Evolutionary conservation across 257 asterid genomes (phyloP).

Genomic region (Solanum pinnatisectum): DNA sequence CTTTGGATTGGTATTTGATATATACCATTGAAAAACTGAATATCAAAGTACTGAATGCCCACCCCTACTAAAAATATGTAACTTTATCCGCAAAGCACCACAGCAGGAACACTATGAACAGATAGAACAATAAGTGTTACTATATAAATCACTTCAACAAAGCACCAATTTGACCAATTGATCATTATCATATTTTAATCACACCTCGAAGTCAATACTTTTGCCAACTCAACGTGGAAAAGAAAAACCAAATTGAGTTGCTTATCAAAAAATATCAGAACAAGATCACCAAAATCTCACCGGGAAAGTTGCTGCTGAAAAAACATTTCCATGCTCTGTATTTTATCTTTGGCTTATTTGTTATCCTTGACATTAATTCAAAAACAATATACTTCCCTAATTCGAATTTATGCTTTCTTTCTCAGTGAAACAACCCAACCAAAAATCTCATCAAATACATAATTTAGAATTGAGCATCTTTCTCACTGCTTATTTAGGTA

Average conservation of each 20-base stretch:
- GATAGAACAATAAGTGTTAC: not conserved
- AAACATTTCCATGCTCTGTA: not conserved
- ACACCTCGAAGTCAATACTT: not conserved
- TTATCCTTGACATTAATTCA: not conserved
- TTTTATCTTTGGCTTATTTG: not conserved
- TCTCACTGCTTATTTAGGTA: not conserved
- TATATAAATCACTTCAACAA: not conserved
- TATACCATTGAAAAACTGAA: not conserved
- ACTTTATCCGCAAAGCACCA: not conserved
- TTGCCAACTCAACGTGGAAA: not conserved
- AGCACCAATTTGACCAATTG: not conserved
- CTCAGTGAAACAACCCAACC: not conserved
- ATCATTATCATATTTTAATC: not conserved
- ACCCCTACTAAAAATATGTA: not conserved
- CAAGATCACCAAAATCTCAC: not conserved
- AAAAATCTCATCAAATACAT: not conserved
- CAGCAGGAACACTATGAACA: not conserved
- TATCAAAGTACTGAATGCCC: not conserved
- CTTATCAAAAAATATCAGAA: not conserved
- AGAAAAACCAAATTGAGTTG: not conserved
- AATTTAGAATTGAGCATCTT: not conserved
- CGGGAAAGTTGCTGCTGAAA: not conserved
- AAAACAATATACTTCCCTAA: not conserved
- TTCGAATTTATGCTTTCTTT: not conserved
- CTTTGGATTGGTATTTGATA: not conserved